These are phyloP conservation scores for Hebeloma cylindrosporum DNA, from an alignment of 768 basidiomycete genomes.

Conservation along the genomic window DNA sequence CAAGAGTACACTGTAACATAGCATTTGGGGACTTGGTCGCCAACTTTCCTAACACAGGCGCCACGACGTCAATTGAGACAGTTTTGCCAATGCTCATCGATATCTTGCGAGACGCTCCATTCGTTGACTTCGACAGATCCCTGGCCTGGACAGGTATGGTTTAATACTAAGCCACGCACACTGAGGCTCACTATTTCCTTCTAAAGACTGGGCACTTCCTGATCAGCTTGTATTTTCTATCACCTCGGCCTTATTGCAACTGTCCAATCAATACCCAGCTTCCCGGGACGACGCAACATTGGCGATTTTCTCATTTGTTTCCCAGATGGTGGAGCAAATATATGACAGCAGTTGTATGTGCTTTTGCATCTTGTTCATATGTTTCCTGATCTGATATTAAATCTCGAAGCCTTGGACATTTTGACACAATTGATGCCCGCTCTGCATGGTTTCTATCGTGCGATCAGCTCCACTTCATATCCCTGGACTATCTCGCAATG, in stretches of 20 bases:
- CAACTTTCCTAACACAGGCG: constrained; percentile 56
- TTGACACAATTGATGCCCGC: constrained; percentile 78
- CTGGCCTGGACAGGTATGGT: constrained; percentile 76
- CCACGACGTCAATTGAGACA: constrained; percentile 49
- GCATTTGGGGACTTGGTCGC: constrained; percentile 79
- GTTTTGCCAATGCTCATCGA: constrained; percentile 62
- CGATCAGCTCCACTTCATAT: constrained; percentile 77
- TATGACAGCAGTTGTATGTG: constrained; percentile 53
- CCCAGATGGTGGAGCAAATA: constrained; percentile 55
- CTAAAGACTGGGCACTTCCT: constrained; percentile 81
- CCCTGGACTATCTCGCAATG: constrained; percentile 72
- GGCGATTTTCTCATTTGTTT: constrained; percentile 64
- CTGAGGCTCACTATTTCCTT: constrained; percentile 5
- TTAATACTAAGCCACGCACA: neutral
- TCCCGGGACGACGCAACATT: constrained; percentile 50
- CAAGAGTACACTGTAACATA: constrained; percentile 75
- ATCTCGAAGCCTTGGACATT: constrained; percentile 75
- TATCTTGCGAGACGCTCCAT: constrained; percentile 70
- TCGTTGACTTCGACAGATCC: constrained; percentile 74
- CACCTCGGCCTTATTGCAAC: constrained; percentile 69
- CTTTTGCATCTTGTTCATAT: neutral
- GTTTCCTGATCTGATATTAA: no score
- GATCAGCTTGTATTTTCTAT: constrained; percentile 83
- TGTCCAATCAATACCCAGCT: constrained; percentile 54
- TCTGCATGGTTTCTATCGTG: constrained; percentile 84